Base-by-base conservation (phyloP, 106 monocot genomes). In the Dioscorea zingiberensis region DNA sequence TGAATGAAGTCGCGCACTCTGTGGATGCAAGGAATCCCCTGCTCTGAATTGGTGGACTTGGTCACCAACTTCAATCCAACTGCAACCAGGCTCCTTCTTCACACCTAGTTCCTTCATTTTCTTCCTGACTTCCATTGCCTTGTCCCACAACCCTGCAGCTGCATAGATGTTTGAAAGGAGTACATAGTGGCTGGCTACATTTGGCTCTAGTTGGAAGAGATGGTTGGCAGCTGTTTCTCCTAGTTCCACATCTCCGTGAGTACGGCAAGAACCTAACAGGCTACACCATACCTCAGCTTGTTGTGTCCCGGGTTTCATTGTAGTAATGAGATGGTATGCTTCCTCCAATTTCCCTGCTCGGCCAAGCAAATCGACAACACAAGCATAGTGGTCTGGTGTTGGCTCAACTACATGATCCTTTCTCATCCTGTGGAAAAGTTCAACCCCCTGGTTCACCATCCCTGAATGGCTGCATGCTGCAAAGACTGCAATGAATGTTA, bases 391-490 rank as follows among this genome's bases (percentile, higher is more conserved):
- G 48, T 95, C 94, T 4, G 83, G 46, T 18, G 67, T 68, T 3
- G 74, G 91, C 47, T 85, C 64, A 12, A 91, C 60, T 0, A 60
- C 71, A 48, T 81, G 58, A 13, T 79, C 76, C 23, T 58, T 27
- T 55, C 72, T 73, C 76, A 91, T 84, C 25, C 12, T 68, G 16
- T 81, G 63, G 72, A 91, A 95, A 22, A 95, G 68, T 18, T 78
- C 64, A 21, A 88, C 25, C 16, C 91, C 91, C 70, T 81, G 55
- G 25, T 21, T 54, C 13, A 95, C 91, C 76, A 95, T 74, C 4
- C 94, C 91, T n/a, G 94, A 83, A 59, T 95, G 94, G 74, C 94
- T 91, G 44, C 91, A 95, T 24, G 87, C 87, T 18, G 91, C 87
- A 47, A 94, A 77, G 2, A 83, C 77, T 21, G 87, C 81, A 55